phyloP scores from a whole-genome alignment of 2,329 filamentous ascomycete species.

The Tolypocladium cylindrosporum region DNA sequence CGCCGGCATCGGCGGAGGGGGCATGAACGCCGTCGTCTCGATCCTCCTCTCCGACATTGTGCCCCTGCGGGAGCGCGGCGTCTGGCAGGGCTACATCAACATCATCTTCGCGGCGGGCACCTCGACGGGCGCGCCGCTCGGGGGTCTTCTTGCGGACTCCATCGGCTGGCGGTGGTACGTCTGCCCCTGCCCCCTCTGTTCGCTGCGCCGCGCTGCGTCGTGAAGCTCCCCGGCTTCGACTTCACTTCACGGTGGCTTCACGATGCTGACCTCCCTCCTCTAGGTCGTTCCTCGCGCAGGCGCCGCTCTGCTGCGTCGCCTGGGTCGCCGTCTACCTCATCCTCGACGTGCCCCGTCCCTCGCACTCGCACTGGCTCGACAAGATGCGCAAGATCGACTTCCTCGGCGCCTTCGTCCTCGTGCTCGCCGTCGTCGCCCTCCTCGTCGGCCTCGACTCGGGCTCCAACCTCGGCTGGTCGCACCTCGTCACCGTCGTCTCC shows the following conservation, averaged over 20 bases:
- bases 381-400: slow-evolving; percentile 66
- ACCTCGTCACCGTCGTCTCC: slow-evolving; percentile 45
- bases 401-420: slow-evolving; percentile 56
- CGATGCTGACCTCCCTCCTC: not conserved
- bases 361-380: slow-evolving; percentile 51
- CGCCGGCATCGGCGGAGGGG: slow-evolving; percentile 53
- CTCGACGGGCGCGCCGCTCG: slow-evolving; percentile 58
- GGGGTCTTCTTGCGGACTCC: slow-evolving; percentile 60
- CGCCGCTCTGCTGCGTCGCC: slow-evolving; percentile 57
- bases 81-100: slow-evolving; percentile 67
- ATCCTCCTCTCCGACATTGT: slow-evolving; percentile 62
- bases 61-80: slow-evolving; percentile 56
- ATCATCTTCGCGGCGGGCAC: slow-evolving; percentile 62
- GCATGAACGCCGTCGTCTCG: slow-evolving; percentile 59
- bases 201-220: not conserved
- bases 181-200: not conserved
- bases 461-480: slow-evolving; percentile 59
- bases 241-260: no score
- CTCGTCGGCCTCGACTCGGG: slow-evolving; percentile 64
- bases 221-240: no score
- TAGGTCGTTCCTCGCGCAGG: slow-evolving; percentile 63
- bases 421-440: slow-evolving; percentile 54
- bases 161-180: slow-evolving; percentile 65
- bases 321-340: slow-evolving; percentile 52
- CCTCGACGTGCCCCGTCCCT: slow-evolving; percentile 52